Base-by-base conservation (phyloP, 2,329 filamentous ascomycete species). In the Colletotrichum spaethianum region DNA sequence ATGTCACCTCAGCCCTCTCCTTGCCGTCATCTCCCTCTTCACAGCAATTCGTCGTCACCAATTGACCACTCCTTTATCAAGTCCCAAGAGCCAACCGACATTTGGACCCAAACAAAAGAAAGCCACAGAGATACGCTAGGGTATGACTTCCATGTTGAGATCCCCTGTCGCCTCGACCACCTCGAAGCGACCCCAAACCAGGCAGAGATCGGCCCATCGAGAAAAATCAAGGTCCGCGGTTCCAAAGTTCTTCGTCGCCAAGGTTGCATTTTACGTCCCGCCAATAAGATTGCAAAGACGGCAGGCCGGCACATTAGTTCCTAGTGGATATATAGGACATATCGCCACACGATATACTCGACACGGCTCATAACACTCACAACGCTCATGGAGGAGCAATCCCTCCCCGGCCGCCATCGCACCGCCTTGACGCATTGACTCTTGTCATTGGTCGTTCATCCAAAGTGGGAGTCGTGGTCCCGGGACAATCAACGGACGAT, bases 101-200 rank as follows among this genome's bases (percentile, higher is more conserved):
- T 20, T 2, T 11, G n/a, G n/a, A 8, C 26, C 26, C 28, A 18
- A 31, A n/a, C 16, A 36, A 40, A 44, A 23, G 26, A 72, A 46
- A 53, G n/a, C 64, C 48, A 46, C 31, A 40, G 53, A 16, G 31
- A 14, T 6, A 16, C 64, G 64, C 69, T 71, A 71, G 69, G 69
- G 52, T n/a, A 46, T 60, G 64, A 69, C 65, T 69, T 46, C 69
- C 65, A 63, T 63, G 57, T 72, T 63, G 44, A 53, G 69, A n/a
- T 38, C 42, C 69, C 69, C 59, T 59, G 57, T 62, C 64, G 12
- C 52, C 16, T 12, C 33, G 52, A 48, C 44, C 52, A 26, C 36
- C 20, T 69, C 42, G 52, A 59, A 52, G 69, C 65, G 69, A 52
- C 33, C 50, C 57, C 38, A 23, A 53, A 67, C 26, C 3, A 28